Base-by-base conservation (phyloP, 2,329 filamentous ascomycete genomes). In the Arthrobotrys entomopaga region DNA sequence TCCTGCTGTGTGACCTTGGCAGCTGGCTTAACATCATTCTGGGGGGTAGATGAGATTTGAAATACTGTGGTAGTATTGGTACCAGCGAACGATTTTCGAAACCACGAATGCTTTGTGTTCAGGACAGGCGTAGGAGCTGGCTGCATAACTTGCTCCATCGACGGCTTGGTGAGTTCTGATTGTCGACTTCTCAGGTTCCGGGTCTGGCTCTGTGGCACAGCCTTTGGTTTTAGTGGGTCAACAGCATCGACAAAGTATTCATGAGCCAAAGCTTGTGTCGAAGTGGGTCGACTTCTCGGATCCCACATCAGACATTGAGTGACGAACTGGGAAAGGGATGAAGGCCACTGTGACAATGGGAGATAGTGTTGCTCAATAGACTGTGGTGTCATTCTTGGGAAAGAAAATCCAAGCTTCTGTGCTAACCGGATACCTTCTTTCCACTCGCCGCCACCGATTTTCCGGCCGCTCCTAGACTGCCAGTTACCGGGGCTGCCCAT, bases 241-340 rank as follows among this genome's bases (percentile, higher is more conserved):
- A 96, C 88, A 1, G 95, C 95, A 82, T 98, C 95, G 38, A 86
- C 82, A 79, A 99, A 99, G 82, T 96, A 99, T 78, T 97, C 94
- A 81, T 99, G 95, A 43, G 91, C 91, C 77, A 99, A 84, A n/a
- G 95, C 94, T 82, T 99, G 93, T 0, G 90, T 89, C 1, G 94
- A 97, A 2, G 93, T 98, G 50, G 95, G 95, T 74, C 95, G 87
- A 79, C 85, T 89, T 84, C 93, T 96, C 10, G 95, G 95, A 82
- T 99, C 95, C 95, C 95, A 99, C 91, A 98, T 95, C 77, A 99
- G 83, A 82, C 95, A 99, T 93, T 93, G 97, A 15, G 95, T 99
- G 71, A 99, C 95, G 80, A 99, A 98, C 71, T 96, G 88, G 79
- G 90, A 91, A 65, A 99, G 86, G 19, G 92, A 90, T 0, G 90